Percentiles rank a stretch among this genome's conserved stretches.
These are phyloP conservation scores for Nakazawaea peltata DNA, from an alignment of 805 yeast genomes.

Conservation along the genomic window DNA sequence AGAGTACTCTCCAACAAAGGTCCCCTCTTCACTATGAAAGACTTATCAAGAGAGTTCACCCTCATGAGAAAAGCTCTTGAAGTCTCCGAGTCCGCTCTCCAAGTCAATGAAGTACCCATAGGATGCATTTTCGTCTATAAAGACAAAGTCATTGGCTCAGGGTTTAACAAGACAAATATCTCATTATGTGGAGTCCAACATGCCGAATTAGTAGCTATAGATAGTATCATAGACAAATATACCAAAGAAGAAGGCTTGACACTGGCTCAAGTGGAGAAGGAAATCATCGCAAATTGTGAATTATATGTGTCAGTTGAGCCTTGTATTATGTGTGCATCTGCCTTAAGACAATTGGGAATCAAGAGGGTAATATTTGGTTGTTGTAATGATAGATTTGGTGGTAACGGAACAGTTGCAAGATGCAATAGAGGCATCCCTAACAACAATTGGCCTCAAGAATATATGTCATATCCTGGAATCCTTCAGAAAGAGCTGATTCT, in stretches of 20 bases:
- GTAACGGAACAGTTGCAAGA: conserved; percentile 72
- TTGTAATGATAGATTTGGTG: conserved; percentile 93
- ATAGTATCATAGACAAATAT: conserved; percentile 32
- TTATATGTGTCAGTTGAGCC: conserved; percentile 96
- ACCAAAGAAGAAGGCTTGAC: conserved; percentile 13
- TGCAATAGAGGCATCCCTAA: conserved; percentile 30
- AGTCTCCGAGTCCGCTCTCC: conserved; percentile 58
- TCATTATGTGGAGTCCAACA: conserved; percentile 84
- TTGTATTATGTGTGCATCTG: conserved; percentile 96
- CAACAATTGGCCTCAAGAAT: conserved; percentile 29
- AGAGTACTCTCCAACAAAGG: no score
- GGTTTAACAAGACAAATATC: conserved; percentile 81
- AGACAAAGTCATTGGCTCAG: conserved; percentile 53
- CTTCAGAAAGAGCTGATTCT: conserved; percentile 76
- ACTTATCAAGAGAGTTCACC: conserved; percentile 35
- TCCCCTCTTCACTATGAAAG: no score
- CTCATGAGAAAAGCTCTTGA: conserved; percentile 45
- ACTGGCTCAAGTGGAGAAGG: conserved; percentile 13
- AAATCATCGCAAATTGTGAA: conserved; percentile 45
- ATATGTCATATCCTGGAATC: conserved; percentile 68
- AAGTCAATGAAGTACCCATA: conserved; percentile 73
- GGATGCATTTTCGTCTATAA: conserved; percentile 65
- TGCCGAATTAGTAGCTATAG: conserved; percentile 85
- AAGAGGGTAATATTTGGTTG: conserved; percentile 80
- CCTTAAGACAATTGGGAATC: conserved; percentile 74